Percentiles rank a stretch among this genome's conserved stretches.
Evolutionary conservation across 2,329 filamentous ascomycete genomes (phyloP).

Genomic region (Epichloe gansuensis): DNA sequence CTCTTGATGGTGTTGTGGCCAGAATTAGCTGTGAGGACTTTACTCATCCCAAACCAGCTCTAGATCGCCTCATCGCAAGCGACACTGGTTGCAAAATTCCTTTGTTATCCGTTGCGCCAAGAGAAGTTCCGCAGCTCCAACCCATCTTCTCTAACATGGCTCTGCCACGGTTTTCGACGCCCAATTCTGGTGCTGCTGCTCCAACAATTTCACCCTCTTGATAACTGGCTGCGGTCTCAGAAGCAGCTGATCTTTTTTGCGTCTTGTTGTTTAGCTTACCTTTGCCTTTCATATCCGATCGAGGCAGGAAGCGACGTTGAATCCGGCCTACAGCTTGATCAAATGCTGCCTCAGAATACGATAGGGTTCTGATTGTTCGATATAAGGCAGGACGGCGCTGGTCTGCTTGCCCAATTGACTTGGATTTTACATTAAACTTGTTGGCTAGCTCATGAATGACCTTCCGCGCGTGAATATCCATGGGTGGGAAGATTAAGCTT

Average conservation of each 20-base stretch:
- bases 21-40: not conserved
- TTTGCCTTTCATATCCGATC: constrained; percentile 29
- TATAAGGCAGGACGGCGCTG: constrained; percentile 65
- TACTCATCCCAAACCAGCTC: constrained; percentile 61
- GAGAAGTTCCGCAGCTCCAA: constrained; percentile 74
- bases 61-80: constrained; percentile 76
- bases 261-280: constrained; percentile 21
- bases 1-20: not conserved
- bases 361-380: constrained; percentile 54
- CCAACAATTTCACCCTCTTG: constrained; percentile 83
- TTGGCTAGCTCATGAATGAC: constrained; percentile 67
- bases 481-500: constrained; percentile 59
- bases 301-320: constrained; percentile 41
- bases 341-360: constrained; percentile 45
- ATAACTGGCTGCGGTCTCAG: constrained; percentile 33
- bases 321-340: constrained; percentile 33
- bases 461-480: constrained; percentile 67
- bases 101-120: constrained; percentile 73
- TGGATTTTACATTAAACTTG: constrained; percentile 66
- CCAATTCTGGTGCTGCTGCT: constrained; percentile 70
- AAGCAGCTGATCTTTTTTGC: constrained; percentile 13
- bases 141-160: constrained; percentile 95
- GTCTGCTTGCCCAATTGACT: constrained; percentile 63
- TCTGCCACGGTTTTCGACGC: constrained; percentile 68
- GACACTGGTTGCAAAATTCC: constrained; percentile 77